A percentile compares a stretch with the other conserved stretches of the same genome.
phyloP scores from a whole-genome alignment of 2,329 filamentous ascomycete genomes.

The Verticillium zaregamsianum region DNA sequence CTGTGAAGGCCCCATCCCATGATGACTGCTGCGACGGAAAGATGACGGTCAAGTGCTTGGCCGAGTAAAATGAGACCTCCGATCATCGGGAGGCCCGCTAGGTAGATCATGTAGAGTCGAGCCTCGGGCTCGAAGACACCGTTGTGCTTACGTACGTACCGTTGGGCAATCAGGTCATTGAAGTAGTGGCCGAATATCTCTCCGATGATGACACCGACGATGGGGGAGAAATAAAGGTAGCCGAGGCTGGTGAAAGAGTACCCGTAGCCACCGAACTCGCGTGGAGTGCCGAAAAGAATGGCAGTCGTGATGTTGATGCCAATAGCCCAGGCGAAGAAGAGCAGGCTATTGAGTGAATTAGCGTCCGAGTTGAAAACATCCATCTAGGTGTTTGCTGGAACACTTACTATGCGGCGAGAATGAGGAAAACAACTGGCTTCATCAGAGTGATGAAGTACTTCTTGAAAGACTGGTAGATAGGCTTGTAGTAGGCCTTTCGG shows the following conservation, averaged over 20 bases:
- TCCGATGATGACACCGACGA: slow-evolving; percentile 49
- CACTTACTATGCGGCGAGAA: slow-evolving; percentile 26
- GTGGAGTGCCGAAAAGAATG: slow-evolving; percentile 43
- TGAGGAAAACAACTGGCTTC: slow-evolving; percentile 32
- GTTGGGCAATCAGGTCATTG: slow-evolving; percentile 43
- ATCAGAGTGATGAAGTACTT: slow-evolving; percentile 32
- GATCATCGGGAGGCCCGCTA: slow-evolving; percentile 44
- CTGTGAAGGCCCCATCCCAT: slow-evolving; percentile 47
- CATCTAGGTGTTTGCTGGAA: background rate
- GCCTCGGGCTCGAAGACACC: slow-evolving; percentile 55
- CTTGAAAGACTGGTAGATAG: slow-evolving; percentile 27
- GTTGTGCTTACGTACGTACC: slow-evolving; percentile 39
- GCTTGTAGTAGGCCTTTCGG: background rate
- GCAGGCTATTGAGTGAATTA: slow-evolving; percentile 11
- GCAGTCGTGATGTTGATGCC: slow-evolving; percentile 53
- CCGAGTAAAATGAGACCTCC: slow-evolving; percentile 48
- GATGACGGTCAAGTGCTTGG: slow-evolving; percentile 42
- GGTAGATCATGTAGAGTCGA: slow-evolving; percentile 42
- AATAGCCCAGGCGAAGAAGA: slow-evolving; percentile 45
- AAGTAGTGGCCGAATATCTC: slow-evolving; percentile 52
- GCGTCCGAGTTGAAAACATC: background rate
- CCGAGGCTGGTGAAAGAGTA: slow-evolving; percentile 47
- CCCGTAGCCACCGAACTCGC: slow-evolving; percentile 27
- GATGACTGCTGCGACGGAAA: slow-evolving; percentile 28
- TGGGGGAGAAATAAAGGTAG: slow-evolving; percentile 54